phyloP scores from a whole-genome alignment of 208 protist species.

The Acanthamoeba healyi region DNA sequence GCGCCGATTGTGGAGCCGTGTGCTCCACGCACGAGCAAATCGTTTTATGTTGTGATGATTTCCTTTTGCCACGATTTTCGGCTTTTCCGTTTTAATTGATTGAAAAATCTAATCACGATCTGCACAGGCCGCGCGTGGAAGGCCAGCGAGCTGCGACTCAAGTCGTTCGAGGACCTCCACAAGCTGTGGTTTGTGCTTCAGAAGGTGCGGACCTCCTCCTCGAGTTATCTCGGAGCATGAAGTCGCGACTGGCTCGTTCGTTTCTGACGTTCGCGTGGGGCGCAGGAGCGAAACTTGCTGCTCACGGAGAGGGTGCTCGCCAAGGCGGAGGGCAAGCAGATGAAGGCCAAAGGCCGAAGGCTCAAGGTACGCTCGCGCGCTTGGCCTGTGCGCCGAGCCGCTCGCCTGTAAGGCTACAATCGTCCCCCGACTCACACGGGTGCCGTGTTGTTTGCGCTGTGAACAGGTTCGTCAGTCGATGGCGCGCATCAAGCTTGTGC shows the following conservation, averaged over 20 bases:
- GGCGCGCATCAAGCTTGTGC: conserved; percentile 82
- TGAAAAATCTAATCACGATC: too few relatives aligned
- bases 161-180: conserved; percentile 78
- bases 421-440: too few relatives aligned
- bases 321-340: conserved; percentile 33
- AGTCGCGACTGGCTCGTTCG: too few relatives aligned
- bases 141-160: conserved; percentile 77
- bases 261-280: too few relatives aligned
- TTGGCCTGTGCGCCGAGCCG: too few relatives aligned
- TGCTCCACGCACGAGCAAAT: too few relatives aligned
- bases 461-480: conserved; percentile 79
- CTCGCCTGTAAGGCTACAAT: too few relatives aligned
- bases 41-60: too few relatives aligned
- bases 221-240: not conserved
- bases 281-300: conserved; percentile 83
- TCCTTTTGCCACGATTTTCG: too few relatives aligned
- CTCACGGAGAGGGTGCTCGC: conserved; percentile 59
- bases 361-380: conserved; percentile 68
- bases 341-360: conserved; percentile 30
- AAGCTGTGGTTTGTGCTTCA: conserved; percentile 84
- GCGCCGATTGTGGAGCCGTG: too few relatives aligned
- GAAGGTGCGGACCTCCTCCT: not conserved
- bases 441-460: not conserved
- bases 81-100: too few relatives aligned
- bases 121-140: conserved; percentile 75